A percentile compares a stretch with the other conserved stretches of the same genome.
phyloP scores from a whole-genome alignment of 345 rosid genomes.

The Excoecaria agallocha region DNA sequence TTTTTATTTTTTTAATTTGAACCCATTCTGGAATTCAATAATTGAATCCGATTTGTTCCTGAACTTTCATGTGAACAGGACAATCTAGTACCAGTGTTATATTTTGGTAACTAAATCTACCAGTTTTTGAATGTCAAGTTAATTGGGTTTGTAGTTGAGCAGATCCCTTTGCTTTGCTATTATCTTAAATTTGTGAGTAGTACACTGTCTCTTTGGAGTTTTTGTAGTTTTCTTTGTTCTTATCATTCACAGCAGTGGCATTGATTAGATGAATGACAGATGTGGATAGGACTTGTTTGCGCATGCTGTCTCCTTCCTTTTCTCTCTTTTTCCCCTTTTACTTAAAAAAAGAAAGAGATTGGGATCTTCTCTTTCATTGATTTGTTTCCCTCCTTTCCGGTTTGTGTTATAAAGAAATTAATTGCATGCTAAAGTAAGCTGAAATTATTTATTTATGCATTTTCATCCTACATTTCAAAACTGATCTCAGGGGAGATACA shows the following conservation, averaged over 20 bases:
- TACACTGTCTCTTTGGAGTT: neutral
- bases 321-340: neutral
- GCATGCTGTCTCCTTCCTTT: neutral
- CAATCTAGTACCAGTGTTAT: no score
- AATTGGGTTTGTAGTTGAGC: neutral
- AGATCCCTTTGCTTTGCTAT: neutral
- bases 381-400: neutral
- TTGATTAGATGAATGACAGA: neutral
- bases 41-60: no score
- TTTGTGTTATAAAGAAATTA: no score
- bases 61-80: no score
- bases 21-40: no score
- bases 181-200: neutral
- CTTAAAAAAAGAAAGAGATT: no score
- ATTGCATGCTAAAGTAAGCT: neutral
- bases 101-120: no score
- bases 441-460: slow-evolving; percentile 4
- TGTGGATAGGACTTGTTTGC: neutral
- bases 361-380: neutral
- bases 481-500: slow-evolving; percentile 71
- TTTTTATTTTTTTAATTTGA: no score
- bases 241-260: neutral
- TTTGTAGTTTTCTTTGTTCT: neutral
- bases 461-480: neutral
- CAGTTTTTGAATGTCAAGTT: no score